A percentile compares a stretch with the other conserved stretches of the same genome.
phyloP scores from a whole-genome alignment of 305 asterid genomes.

The Solanum chacoense region DNA sequence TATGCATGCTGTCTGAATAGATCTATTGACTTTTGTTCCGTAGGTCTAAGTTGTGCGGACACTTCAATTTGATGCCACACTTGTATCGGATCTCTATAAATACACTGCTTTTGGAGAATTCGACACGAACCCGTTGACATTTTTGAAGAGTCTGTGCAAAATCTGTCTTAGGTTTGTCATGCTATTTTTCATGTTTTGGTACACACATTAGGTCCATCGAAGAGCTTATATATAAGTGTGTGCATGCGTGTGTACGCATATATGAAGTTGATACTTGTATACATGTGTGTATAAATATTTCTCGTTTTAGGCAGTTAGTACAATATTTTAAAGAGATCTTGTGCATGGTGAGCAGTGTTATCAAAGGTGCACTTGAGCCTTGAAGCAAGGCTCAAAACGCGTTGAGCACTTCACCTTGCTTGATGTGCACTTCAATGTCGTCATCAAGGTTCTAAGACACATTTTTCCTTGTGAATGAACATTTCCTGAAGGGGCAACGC shows the following conservation, averaged over 20 bases:
- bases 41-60: not conserved
- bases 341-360: not conserved
- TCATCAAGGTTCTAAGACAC: not conserved
- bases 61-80: not conserved
- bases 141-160: not conserved
- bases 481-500: not conserved
- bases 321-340: not conserved
- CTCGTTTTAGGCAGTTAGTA: not conserved
- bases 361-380: not conserved
- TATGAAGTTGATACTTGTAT: not conserved
- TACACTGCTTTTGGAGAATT: not conserved
- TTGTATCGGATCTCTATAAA: not conserved
- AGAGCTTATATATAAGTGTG: not conserved
- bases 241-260: not conserved
- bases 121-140: not conserved
- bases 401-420: not conserved
- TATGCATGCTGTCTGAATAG: not conserved
- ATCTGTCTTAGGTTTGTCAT: not conserved
- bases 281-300: conserved; percentile 5
- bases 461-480: not conserved
- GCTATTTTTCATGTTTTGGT: not conserved
- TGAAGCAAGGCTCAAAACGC: not conserved
- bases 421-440: not conserved
- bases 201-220: not conserved
- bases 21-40: not conserved